Percentiles rank a stretch among this genome's conserved stretches.
Conservation (phyloP, 75 land plant species). For the Picea glauca region DNA sequence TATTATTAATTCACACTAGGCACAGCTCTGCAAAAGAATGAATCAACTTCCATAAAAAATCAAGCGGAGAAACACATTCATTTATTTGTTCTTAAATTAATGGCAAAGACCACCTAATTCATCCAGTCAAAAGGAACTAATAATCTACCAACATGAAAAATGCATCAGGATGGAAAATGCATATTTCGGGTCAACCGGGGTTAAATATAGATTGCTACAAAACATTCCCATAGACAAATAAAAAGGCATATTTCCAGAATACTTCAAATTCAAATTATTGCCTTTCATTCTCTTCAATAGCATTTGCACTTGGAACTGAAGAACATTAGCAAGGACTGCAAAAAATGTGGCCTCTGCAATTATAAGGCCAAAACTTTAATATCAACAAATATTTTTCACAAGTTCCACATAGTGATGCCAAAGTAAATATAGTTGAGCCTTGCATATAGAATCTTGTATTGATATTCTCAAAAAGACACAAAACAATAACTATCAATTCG, state of each 20-base stretch:
- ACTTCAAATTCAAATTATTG: background rate
- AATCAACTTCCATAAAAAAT: background rate
- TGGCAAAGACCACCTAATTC: background rate
- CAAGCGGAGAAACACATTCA: background rate
- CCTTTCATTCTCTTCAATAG: background rate
- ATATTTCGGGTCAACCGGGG: too few species aligned
- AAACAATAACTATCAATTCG: background rate
- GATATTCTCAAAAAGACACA: background rate
- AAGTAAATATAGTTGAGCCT: background rate
- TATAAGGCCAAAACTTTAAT: background rate
- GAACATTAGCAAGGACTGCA: background rate
- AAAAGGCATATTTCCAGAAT: background rate
- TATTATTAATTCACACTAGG: background rate
- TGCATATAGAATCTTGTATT: background rate
- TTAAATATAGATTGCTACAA: background rate
- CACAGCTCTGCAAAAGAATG: background rate
- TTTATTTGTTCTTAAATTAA: background rate
- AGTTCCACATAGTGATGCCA: background rate
- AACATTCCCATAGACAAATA: background rate
- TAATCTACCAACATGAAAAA: slow-evolving; percentile 4
- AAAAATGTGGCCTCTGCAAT: background rate
- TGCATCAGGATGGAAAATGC: too few species aligned
- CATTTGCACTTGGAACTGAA: background rate
- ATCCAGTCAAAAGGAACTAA: background rate
- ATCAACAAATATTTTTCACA: background rate